phyloP scores from a whole-genome alignment of 257 asterid species.

The Nicotiana benthamiana region DNA sequence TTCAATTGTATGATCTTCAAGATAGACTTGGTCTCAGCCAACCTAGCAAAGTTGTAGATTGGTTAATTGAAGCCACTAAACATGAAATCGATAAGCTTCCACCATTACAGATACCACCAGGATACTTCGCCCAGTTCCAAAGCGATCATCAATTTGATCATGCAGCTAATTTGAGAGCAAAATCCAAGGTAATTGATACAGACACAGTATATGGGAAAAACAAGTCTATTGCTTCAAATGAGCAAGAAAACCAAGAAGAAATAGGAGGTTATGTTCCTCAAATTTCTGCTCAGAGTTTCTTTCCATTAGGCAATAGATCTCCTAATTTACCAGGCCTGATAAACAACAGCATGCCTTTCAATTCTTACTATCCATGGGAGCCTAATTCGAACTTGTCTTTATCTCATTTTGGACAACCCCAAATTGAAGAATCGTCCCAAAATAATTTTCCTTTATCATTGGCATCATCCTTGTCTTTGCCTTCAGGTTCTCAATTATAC shows the following conservation, averaged over 20 bases:
- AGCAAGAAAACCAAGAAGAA: conserved; percentile 23
- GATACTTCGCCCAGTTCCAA: conserved; percentile 14
- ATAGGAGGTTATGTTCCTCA: conserved; percentile 24
- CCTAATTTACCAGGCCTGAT: conserved; percentile 15
- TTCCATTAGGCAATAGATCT: conserved; percentile 33
- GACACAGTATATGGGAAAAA: conserved; percentile 9
- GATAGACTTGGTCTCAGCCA: conserved; percentile 59
- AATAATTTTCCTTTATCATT: conserved; percentile 11
- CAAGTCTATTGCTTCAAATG: conserved; percentile 17
- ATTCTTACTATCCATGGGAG: conserved; percentile 41
- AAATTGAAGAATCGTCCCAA: conserved; percentile 19
- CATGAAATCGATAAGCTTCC: conserved; percentile 59
- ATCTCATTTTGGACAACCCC: conserved; percentile 43
- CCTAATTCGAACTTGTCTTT: conserved; percentile 35
- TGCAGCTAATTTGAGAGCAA: not conserved
- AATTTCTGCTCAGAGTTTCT: conserved; percentile 33
- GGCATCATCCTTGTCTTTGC: not conserved
- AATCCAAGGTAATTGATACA: not conserved
- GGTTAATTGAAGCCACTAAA: conserved; percentile 52
- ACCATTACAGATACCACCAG: conserved; percentile 45
- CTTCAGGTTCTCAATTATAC: conserved; percentile 30
- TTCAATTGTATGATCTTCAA: conserved; percentile 66
- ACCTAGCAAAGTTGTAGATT: conserved; percentile 74
- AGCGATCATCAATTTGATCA: not conserved
- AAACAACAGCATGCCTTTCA: conserved; percentile 15